A percentile compares a stretch with the other conserved stretches of the same genome.
These are phyloP conservation scores for Solanum chmielewskii DNA, from an alignment of 257 asterid genomes.

Conservation along the genomic window DNA sequence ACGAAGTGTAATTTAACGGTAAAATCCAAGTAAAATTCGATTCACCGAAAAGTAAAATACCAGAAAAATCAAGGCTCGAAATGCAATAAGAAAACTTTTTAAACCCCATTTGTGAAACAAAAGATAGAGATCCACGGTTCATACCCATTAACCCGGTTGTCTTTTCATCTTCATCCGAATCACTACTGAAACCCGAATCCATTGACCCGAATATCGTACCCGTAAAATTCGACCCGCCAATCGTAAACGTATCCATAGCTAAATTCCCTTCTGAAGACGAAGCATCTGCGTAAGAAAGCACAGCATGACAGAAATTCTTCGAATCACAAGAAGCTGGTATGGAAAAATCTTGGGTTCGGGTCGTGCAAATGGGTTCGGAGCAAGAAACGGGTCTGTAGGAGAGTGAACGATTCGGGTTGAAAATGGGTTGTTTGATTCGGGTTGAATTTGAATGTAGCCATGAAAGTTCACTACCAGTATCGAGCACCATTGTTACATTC, in stretches of 20 bases:
- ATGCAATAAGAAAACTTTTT: constrained; percentile 82
- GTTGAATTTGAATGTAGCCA: constrained; percentile 76
- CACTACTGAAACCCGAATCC: constrained; percentile 68
- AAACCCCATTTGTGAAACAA: constrained; percentile 76
- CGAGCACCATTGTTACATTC: constrained; percentile 88
- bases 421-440: constrained; percentile 28
- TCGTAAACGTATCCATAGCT: constrained; percentile 41
- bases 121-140: constrained; percentile 83
- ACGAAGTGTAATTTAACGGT: constrained; percentile 65
- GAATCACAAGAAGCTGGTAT: constrained; percentile 85
- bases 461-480: constrained; percentile 93
- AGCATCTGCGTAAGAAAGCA: constrained; percentile 68
- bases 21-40: constrained; percentile 48
- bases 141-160: constrained; percentile 90
- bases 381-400: constrained; percentile 62
- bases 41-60: constrained; percentile 57
- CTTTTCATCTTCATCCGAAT: constrained; percentile 56
- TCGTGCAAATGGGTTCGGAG: constrained; percentile 66
- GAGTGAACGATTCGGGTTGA: constrained; percentile 34
- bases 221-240: constrained; percentile 52
- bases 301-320: constrained; percentile 64
- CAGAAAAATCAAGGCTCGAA: constrained; percentile 58
- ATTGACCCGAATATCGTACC: constrained; percentile 70
- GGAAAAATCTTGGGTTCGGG: constrained; percentile 75
- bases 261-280: constrained; percentile 75